A percentile compares a stretch with the other conserved stretches of the same genome.
phyloP scores from a whole-genome alignment of 1,139 yeast species.

The Meyerozyma guilliermondii region DNA sequence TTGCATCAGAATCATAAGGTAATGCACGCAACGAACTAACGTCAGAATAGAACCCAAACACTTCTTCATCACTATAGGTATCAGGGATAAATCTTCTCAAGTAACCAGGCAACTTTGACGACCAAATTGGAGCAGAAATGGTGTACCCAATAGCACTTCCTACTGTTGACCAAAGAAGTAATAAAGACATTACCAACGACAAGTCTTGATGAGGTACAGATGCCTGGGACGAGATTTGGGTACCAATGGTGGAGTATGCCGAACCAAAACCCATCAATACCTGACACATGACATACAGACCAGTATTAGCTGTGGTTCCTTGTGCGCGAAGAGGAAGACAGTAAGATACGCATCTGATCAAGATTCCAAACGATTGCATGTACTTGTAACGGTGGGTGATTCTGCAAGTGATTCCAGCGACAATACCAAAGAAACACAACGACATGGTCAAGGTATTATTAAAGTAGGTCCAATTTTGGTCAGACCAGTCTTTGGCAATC shows the following conservation, averaged over 20 bases:
- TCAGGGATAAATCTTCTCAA: constrained; percentile 19
- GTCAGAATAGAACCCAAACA: constrained; percentile 13
- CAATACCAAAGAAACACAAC: constrained; percentile 26
- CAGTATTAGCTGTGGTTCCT: constrained; percentile 15
- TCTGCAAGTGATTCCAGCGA: constrained; percentile 24
- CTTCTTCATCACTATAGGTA: constrained; percentile 11
- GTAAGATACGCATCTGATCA: constrained; percentile 22
- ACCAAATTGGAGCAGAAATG: constrained; percentile 47
- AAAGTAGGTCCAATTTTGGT: constrained; percentile 26
- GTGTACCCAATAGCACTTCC: constrained; percentile 43
- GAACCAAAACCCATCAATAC: constrained; percentile 27
- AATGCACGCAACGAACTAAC: constrained; percentile 9
- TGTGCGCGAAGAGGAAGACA: constrained; percentile 18
- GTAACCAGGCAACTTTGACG: constrained; percentile 29
- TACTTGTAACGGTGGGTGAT: constrained; percentile 25
- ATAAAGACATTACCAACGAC: constrained; percentile 39
- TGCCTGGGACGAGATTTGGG: constrained; percentile 28
- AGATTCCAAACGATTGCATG: constrained; percentile 22
- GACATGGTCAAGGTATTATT: constrained; percentile 28
- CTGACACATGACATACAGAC: constrained; percentile 16
- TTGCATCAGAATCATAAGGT: constrained; percentile 16
- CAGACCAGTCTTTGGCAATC: constrained; percentile 18
- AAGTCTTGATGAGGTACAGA: constrained; percentile 42
- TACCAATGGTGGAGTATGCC: constrained; percentile 24
- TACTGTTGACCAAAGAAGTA: constrained; percentile 34